Evolutionary conservation across 73 alveolate species (phyloP), one percentile per base, ranked within the genome.

Genomic region (Paramecium primaurelia): DNA sequence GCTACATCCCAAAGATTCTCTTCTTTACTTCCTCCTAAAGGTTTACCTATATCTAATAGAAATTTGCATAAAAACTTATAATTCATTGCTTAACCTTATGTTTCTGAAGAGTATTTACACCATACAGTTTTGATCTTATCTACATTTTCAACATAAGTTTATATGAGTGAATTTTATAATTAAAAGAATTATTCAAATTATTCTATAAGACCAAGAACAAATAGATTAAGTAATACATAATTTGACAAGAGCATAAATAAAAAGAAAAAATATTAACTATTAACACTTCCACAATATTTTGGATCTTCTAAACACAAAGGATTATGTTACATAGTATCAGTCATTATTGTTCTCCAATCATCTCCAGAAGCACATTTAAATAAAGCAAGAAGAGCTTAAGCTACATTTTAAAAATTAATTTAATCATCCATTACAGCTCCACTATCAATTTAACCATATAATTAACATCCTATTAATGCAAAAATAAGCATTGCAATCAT

Each of bases 1-100:
- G 73, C 90, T 9, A 36, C 49, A 77, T 77, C 90, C 90, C 90
- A 77, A 18, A 77, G 49, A 77, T 77, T 77, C 30, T 77, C 68
- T 18, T 77, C 71, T 42, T 38, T 25, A 18, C 45, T 32, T 22
- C 40, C 38, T 6, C 40, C 40, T 16, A 77, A 14, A n/a, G 90
- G 90, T 77, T 77, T 38, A 1, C 90, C 90, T 14, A 77, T 25
- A 77, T 77, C 71, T 32, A 42, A 77, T 4, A 77, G 71, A 25
- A 77, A 77, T 28, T 20, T 45, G 28, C 90, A 45, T 42, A 77
- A 6, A 45, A 42, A 45, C 49, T 45, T 38, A 42, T 77, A 77
- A 38, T 77, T 38, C 90, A 77, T 77, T 1, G 90, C 68, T 18
- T 77, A 28, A 2, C 90, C 90, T n/a, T 42, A 0, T 0, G 68